Conservation (phyloP, 257 asterid species). For the Solanum habrochaites region DNA sequence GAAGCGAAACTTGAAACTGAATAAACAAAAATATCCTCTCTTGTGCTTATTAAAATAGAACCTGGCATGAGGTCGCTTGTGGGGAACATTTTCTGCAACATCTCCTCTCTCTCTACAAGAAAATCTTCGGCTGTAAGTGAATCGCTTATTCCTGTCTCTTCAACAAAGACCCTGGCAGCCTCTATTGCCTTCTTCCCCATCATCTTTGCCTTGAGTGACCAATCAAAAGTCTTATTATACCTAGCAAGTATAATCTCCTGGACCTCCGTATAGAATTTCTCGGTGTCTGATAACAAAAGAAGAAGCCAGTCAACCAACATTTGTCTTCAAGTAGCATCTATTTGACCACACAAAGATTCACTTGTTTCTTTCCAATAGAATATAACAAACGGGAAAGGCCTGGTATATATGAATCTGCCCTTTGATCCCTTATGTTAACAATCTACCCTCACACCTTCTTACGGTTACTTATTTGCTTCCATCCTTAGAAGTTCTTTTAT, state of each 20-base stretch:
- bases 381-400: neutral
- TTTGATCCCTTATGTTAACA: neutral
- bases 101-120: conserved; percentile 82
- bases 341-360: neutral
- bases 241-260: conserved; percentile 83
- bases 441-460: neutral
- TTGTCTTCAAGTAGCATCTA: neutral
- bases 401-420: neutral
- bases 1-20: neutral
- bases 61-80: conserved; percentile 96
- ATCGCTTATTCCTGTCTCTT: conserved; percentile 71
- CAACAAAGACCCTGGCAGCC: conserved; percentile 88
- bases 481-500: neutral
- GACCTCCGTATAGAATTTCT: conserved; percentile 84
- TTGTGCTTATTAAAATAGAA: neutral
- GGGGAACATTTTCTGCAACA: conserved; percentile 66
- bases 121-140: conserved; percentile 79
- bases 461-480: neutral
- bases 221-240: conserved; percentile 81
- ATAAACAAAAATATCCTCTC: neutral
- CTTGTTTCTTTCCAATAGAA: neutral
- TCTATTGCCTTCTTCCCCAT: conserved; percentile 98
- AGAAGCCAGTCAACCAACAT: neutral
- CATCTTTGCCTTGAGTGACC: conserved; percentile 96
- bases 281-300: conserved; percentile 55